Evolutionary conservation across 2,329 filamentous ascomycete genomes (phyloP).

Genomic region (Alternaria dauci): DNA sequence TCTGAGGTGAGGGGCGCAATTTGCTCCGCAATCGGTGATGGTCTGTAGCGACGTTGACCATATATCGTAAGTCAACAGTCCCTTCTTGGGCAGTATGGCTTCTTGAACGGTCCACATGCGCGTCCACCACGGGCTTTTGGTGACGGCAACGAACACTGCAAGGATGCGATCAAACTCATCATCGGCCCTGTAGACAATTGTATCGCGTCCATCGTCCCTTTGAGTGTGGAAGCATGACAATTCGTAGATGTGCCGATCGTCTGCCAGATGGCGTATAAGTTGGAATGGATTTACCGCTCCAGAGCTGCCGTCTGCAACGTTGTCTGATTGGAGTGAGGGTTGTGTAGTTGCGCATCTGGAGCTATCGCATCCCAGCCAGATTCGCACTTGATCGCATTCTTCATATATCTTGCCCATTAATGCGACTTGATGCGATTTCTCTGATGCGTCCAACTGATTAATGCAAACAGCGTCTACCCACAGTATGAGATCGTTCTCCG

Average conservation of each 20-base stretch:
- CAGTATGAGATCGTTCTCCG: neutral
- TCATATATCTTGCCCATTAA: slow-evolving; percentile 3
- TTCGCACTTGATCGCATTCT: neutral
- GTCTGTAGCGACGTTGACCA: neutral
- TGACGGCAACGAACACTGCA: neutral
- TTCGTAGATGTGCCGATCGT: neutral
- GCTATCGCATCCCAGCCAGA: slow-evolving; percentile 3
- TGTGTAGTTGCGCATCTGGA: neutral
- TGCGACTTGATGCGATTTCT: neutral
- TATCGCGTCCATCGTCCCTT: too few relatives aligned
- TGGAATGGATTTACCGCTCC: neutral
- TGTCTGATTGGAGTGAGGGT: neutral
- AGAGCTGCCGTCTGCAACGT: neutral
- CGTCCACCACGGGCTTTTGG: neutral
- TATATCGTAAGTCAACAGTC: neutral
- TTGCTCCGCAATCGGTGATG: neutral
- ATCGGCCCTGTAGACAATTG: neutral
- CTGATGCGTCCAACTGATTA: neutral
- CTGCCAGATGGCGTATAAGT: neutral
- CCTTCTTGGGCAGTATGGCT: neutral
- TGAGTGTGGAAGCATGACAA: neutral
- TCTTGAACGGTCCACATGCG: neutral
- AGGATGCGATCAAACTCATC: neutral
- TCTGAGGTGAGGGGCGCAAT: neutral
- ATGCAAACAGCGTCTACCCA: slow-evolving; percentile 14